A percentile compares a stretch with the other conserved stretches of the same genome.
Conservation (phyloP, 1,284 basidiomycete species). For the Laetiporus sulphureus region DNA sequence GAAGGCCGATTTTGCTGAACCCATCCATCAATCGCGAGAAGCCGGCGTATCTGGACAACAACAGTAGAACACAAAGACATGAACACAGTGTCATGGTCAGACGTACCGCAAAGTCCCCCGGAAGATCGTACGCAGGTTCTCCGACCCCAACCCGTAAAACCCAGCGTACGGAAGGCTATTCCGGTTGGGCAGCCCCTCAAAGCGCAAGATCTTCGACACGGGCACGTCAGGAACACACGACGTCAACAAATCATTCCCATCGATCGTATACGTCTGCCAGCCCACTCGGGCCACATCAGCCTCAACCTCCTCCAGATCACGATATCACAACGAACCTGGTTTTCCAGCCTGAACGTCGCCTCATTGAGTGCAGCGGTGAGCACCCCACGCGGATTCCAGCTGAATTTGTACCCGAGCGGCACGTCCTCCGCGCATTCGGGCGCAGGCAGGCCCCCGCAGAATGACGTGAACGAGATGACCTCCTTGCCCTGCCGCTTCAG, state of each 20-base stretch:
- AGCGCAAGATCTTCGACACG: slow-evolving; percentile 57
- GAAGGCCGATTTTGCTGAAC: slow-evolving; percentile 71
- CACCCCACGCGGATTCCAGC: slow-evolving; percentile 90
- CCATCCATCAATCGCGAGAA: slow-evolving; percentile 74
- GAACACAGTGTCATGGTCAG: neutral
- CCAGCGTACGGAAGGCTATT: slow-evolving; percentile 76
- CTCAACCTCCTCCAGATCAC: neutral
- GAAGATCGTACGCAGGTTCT: slow-evolving; percentile 61
- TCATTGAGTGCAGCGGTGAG: slow-evolving; percentile 77
- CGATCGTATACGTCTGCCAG: slow-evolving; percentile 43
- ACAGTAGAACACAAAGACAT: neutral
- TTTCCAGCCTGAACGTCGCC: slow-evolving; percentile 64
- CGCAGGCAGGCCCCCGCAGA: slow-evolving; percentile 90
- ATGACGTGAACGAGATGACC: slow-evolving; percentile 80
- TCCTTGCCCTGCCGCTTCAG: slow-evolving; percentile 54
- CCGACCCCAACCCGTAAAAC: slow-evolving; percentile 59
- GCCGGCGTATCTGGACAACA: slow-evolving; percentile 68
- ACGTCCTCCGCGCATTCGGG: slow-evolving; percentile 58
- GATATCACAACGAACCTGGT: slow-evolving; percentile 35
- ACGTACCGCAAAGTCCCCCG: slow-evolving; percentile 79
- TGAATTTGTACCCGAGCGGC: slow-evolving; percentile 89
- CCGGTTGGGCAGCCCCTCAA: slow-evolving; percentile 89
- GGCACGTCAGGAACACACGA: slow-evolving; percentile 61
- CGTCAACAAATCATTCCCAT: slow-evolving; percentile 49
- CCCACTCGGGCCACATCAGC: slow-evolving; percentile 3